phyloP scores from a whole-genome alignment of 2,329 filamentous ascomycete genomes.

The Biscogniauxia marginata region DNA sequence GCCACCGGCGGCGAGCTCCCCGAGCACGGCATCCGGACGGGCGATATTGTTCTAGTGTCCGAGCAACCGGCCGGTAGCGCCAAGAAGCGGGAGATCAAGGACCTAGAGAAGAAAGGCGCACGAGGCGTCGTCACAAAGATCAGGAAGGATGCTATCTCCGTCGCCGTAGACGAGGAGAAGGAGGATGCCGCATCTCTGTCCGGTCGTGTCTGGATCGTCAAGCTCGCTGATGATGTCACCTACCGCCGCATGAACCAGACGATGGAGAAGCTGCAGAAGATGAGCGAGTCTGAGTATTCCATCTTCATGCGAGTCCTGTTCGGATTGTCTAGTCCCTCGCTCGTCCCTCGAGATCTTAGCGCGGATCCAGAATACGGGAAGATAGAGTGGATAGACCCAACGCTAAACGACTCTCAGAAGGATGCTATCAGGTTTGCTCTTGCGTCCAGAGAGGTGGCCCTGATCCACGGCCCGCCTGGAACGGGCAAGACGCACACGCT shows the following conservation, averaged over 20 bases:
- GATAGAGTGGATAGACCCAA: conserved; percentile 60
- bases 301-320: conserved; percentile 62
- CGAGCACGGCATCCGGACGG: conserved; percentile 72
- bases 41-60: conserved; percentile 74
- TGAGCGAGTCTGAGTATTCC: conserved; percentile 58
- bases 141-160: conserved; percentile 55
- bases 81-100: conserved; percentile 70
- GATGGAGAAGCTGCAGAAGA: conserved; percentile 59
- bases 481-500: conserved; percentile 97
- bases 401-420: conserved; percentile 65
- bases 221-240: conserved; percentile 67
- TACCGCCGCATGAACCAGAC: conserved; percentile 63
- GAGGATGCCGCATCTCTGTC: conserved; percentile 44
- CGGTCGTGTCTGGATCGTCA: conserved; percentile 62
- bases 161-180: conserved; percentile 68
- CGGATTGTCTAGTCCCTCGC: conserved; percentile 53
- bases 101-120: conserved; percentile 65
- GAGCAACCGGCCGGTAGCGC: conserved; percentile 73
- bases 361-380: conserved; percentile 42
- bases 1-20: conserved; percentile 60
- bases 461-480: conserved; percentile 93
- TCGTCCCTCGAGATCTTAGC: conserved; percentile 42
- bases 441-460: conserved; percentile 73
- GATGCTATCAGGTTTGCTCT: conserved; percentile 79
- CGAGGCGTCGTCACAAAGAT: conserved; percentile 70